Base-by-base conservation (phyloP, 1,284 basidiomycete genomes). In the Ceratorhiza oryzae-sativae region DNA sequence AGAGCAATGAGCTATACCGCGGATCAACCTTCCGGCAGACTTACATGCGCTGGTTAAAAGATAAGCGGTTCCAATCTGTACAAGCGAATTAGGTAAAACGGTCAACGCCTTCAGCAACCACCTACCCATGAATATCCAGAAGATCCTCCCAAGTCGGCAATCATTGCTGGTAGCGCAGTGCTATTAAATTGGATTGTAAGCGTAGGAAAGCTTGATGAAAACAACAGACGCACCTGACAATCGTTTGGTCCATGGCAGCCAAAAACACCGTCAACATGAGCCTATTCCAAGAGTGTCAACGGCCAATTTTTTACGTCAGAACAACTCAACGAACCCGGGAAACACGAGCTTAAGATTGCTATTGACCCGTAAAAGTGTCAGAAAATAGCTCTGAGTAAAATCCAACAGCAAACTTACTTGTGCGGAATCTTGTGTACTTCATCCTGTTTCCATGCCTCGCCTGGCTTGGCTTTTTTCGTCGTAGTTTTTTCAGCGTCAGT, bases 141-240 rank as follows among this genome's bases (percentile, higher is more conserved):
- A 46, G 72, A 70, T 42, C 63, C 72, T 84, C 6, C 90, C 90
- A 93, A 84, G 41, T 90, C 80, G 13, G 78, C 81, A 8, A 92
- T 90, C 60, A 93, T 93, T 1, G 90, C 92, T 1, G 91, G 91
- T 46, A 93, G 80, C n/a, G 91, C 91, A 13, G 91, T 93, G 0
- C 70, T 68, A 59, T 89, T 91, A 56, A 2, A 20, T n/a, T n/a
- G 59, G 23, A 46, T 32, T 63, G 71, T 71, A 41, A 62, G 30
- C 12, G 18, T 6, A 30, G 18, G 42, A 59, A 10, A 45, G n/a
- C 30, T n/a, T 25, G n/a, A 39, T 25, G 5, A 27, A 39, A 13
- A 13, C n/a, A 61, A 10, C 23, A 13, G 10, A 23, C 13, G 12
- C 18, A 61, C 77, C 71, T 62, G 41, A 80, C 77, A 32, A 84